phyloP scores from a whole-genome alignment of 1,284 basidiomycete genomes.

The Cystobasidiaceae sp. region DNA sequence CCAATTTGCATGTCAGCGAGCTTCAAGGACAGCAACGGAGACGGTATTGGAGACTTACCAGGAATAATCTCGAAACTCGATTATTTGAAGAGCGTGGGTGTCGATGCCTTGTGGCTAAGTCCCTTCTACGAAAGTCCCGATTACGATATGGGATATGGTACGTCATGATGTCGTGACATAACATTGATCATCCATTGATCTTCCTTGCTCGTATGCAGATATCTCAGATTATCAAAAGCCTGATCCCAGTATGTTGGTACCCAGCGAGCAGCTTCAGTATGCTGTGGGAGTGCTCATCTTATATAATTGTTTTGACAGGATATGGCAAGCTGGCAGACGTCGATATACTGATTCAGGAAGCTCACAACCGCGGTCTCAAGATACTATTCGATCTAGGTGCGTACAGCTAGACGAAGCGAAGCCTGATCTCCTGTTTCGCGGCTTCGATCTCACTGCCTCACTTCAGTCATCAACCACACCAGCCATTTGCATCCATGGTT shows the following conservation, averaged over 20 bases:
- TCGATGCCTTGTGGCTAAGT: conserved; percentile 66
- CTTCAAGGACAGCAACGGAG: conserved; percentile 68
- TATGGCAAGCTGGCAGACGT: background rate
- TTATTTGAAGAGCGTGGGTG: conserved; percentile 66
- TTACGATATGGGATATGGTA: background rate
- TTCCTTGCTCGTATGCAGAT: background rate
- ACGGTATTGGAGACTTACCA: conserved; percentile 67
- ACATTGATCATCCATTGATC: background rate
- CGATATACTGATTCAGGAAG: conserved; percentile 44
- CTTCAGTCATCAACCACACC: conserved; percentile 20
- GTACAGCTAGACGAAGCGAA: too few relatives aligned
- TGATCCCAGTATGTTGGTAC: too few relatives aligned
- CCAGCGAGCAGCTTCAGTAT: too few relatives aligned
- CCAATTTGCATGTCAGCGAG: too few relatives aligned
- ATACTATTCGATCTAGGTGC: conserved; percentile 6
- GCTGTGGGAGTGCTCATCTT: too few relatives aligned
- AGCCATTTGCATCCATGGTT: conserved; percentile 64
- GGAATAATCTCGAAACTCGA: conserved; percentile 63
- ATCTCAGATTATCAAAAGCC: conserved; percentile 1
- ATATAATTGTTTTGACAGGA: too few relatives aligned
- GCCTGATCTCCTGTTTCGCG: background rate
- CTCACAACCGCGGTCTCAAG: conserved; percentile 59
- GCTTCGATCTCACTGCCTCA: background rate
- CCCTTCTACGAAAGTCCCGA: conserved; percentile 65
- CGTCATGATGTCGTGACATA: background rate